Conservation (phyloP, 768 basidiomycete genomes). For the Macrocybe gigantea region DNA sequence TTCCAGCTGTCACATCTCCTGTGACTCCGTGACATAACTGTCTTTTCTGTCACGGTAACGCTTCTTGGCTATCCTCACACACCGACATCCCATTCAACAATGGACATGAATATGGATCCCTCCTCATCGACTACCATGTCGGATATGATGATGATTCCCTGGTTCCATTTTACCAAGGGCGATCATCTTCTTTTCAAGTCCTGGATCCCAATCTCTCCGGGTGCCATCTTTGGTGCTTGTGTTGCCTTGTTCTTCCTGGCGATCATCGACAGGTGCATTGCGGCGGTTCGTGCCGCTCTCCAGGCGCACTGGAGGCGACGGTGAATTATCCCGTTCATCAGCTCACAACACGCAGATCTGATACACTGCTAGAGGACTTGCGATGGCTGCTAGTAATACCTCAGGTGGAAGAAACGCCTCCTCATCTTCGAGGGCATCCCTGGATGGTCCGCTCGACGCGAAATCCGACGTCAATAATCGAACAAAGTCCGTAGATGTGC, state of each 20-base stretch:
- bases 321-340: slow-evolving; percentile 26
- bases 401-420: background rate
- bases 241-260: slow-evolving; percentile 65
- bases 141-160: slow-evolving; percentile 52
- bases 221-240: slow-evolving; percentile 71
- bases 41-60: background rate
- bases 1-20: too few relatives aligned
- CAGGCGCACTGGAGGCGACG: slow-evolving; percentile 54
- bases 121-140: slow-evolving; percentile 1
- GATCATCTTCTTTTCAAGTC: slow-evolving; percentile 63
- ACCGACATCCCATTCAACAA: background rate
- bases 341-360: background rate
- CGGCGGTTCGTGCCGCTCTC: slow-evolving; percentile 46
- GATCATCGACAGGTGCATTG: slow-evolving; percentile 64
- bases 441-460: slow-evolving; percentile 6
- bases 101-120: slow-evolving; percentile 9
- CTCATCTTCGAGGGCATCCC: background rate
- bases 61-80: background rate
- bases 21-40: too few relatives aligned
- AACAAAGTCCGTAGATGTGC: too few relatives aligned
- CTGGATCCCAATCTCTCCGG: slow-evolving; percentile 63
- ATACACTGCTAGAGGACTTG: slow-evolving; percentile 7
- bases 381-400: slow-evolving; percentile 2
- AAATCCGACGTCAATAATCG: background rate
- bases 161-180: slow-evolving; percentile 61